Evolutionary conservation across 73 alveolate species (phyloP), one percentile per base, ranked within the genome.

Genomic region (Paramecium octaurelia): DNA sequence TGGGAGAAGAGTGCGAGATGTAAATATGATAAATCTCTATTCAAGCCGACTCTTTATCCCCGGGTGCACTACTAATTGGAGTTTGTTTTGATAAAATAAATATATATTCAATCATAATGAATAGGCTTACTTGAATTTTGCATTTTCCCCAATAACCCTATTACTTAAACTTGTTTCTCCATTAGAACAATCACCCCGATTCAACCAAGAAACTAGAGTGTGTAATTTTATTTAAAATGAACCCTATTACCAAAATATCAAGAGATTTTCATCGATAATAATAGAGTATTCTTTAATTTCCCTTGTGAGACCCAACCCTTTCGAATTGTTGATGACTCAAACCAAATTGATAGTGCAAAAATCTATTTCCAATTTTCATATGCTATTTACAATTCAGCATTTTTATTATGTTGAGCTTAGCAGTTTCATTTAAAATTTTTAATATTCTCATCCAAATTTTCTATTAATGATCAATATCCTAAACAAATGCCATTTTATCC

Each of bases 41-140:
- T 54, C 69, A 54, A 40, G 91, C 10, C 57, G 69, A 54, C 9
- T 80, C 5, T 80, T 80, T 80, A 44, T 80, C 23, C 91, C 91
- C 21, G 91, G 91, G 24, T 80, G 91, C 34, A 80, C 91, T 12
- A 80, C 91, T 46, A 48, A 80, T 35, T 64, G 84, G 84, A 34
- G 84, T 54, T 54, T 54, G 35, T 54, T 54, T 54, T 54, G 69
- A 54, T 54, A 54, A n/a, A 27, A 27, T 23, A 64, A 34, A 64
- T 31, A 12, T 27, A 64, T 64, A 64, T 35, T 80, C 77, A 80
- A 23, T 80, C 76, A 80, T 14, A 80, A 14, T 43, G 34, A 38
- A 80, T 31, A 24, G 38, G 76, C 34, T 43, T 80, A 80, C 57
- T 80, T 80, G 48, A 43, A 35, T 80, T 80, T 80, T 80, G 6